Percentiles rank a stretch among this genome's conserved stretches.
Evolutionary conservation across 176 grass and related monocot species (phyloP).

Genomic region (Eremochloa ophiuroides): DNA sequence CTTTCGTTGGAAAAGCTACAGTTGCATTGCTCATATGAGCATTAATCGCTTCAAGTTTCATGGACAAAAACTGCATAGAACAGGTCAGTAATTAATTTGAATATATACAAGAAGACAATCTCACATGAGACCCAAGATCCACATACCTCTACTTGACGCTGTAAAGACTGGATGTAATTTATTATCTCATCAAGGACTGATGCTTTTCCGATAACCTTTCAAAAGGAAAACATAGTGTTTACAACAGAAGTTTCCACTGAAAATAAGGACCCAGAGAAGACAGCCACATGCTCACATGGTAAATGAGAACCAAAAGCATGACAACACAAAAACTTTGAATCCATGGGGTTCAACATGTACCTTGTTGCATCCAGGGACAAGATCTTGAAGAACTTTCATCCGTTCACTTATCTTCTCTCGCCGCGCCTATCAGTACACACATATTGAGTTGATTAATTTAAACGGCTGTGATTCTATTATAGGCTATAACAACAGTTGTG

Average conservation of each 20-base stretch:
- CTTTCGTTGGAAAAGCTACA: conserved; percentile 51
- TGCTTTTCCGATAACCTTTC: conserved; percentile 82
- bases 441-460: conserved; percentile 12
- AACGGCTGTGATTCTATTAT: background rate
- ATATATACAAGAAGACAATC: background rate
- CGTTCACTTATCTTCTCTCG: conserved; percentile 86
- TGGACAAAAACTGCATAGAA: conserved; percentile 75
- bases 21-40: conserved; percentile 36
- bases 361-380: conserved; percentile 88
- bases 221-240: background rate
- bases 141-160: conserved; percentile 74
- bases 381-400: conserved; percentile 84
- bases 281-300: background rate
- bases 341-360: conserved; percentile 13
- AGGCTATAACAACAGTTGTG: background rate
- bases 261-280: conserved; percentile 6
- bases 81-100: background rate
- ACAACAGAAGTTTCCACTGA: background rate
- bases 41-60: conserved; percentile 89
- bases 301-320: background rate
- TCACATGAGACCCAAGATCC: background rate
- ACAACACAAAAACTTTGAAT: background rate
- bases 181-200: conserved; percentile 90
- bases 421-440: conserved; percentile 46
- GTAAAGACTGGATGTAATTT: conserved; percentile 82